Percentiles rank a stretch among this genome's conserved stretches.
Evolutionary conservation across 345 rosid genomes (phyloP).

Genomic region (Aurinia saxatilis): DNA sequence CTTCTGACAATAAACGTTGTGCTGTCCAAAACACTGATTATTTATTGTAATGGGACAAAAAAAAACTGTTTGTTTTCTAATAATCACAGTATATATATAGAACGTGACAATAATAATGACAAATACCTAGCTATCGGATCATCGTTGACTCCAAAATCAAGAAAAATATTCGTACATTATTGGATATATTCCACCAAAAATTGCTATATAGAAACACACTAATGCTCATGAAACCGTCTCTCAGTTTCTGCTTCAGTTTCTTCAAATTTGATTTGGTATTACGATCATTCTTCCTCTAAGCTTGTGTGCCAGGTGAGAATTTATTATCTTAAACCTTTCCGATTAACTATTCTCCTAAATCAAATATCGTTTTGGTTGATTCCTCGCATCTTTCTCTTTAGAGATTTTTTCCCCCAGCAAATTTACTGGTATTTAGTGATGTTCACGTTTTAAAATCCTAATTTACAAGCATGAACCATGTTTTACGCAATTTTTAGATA

Average conservation of each 20-base stretch:
- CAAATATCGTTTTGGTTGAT: too few species aligned
- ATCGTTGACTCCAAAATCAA: conserved; percentile 5
- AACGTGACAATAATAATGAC: not conserved
- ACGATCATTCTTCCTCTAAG: not conserved
- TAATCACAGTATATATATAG: too few species aligned
- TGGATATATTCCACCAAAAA: not conserved
- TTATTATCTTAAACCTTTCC: not conserved
- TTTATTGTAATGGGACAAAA: too few species aligned
- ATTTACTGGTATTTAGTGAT: too few species aligned
- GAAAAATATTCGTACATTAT: not conserved
- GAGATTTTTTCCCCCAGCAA: too few species aligned
- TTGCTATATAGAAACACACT: not conserved
- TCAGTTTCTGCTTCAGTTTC: not conserved
- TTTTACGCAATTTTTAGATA: too few species aligned
- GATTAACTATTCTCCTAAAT: not conserved
- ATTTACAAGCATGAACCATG: too few species aligned
- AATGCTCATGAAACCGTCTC: not conserved
- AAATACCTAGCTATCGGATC: not conserved
- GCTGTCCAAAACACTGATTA: too few species aligned
- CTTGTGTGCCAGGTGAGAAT: not conserved
- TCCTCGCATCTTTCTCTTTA: too few species aligned
- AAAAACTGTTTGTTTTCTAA: too few species aligned
- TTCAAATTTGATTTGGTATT: not conserved
- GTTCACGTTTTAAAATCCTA: too few species aligned
- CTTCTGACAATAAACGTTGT: not conserved